Evolutionary conservation across 257 asterid species (phyloP), one percentile per base, ranked within the genome.

Genomic region (Solanum tacnaense): DNA sequence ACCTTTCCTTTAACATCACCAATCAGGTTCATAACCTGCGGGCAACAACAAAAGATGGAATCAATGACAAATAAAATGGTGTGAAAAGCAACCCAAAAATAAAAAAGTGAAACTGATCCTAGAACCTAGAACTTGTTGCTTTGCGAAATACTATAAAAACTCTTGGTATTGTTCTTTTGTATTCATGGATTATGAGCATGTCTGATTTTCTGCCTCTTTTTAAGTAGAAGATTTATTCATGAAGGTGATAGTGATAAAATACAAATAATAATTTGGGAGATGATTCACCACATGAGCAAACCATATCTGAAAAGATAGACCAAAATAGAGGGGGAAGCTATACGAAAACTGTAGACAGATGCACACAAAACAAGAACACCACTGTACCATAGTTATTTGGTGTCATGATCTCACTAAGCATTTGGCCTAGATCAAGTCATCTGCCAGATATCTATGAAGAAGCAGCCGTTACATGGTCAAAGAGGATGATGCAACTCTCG

Each of bases 1-100:
- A 96, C 95, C 91, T 96, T 96, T 82, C 99, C 99, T 91, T 92
- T 92, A 85, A 96, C 99, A 89, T 96, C 99, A 89, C 99, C 99
- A 86, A 96, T 96, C 92, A 96, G 90, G 91, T 96, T 95, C 99
- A 96, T 93, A 83, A 96, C 98, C 99, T 96, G 38, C 12, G 23
- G 20, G 92, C 58, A 90, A n/a, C 5, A 85, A 71, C 85, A 84
- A 31, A 67, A 39, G 49, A 34, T 38, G 32, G 73, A 84, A 41
- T 78, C 84, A 44, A 90, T 38, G 41, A 85, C 27, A 81, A 29
- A 44, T 18, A 49, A 38, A 36, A 82, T 29, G 86, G 67, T 39
- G 52, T 81, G 65, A 81, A 29, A 46, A 2, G 68, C 68, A 46
- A 81, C 85, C 85, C 83, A 74, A 35, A 74, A 74, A 74, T 13